Evolutionary conservation across 139 green algal species (phyloP), one percentile per base, ranked within the genome.

Genomic region (Pedinophyceae sp.): DNA sequence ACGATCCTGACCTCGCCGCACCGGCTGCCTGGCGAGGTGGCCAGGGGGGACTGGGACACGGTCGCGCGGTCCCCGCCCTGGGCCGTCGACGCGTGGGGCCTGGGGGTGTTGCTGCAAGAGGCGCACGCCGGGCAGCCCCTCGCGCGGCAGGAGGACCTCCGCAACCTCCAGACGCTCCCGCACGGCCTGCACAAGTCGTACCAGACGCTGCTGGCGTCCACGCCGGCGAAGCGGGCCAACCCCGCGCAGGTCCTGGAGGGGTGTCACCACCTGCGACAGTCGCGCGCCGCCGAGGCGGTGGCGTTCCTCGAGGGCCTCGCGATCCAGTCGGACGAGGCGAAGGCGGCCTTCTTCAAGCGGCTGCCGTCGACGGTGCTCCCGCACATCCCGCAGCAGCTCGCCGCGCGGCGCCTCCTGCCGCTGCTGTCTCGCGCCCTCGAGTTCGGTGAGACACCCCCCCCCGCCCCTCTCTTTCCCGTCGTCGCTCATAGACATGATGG

Each of bases 71-170:
- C 58, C 1, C 92, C 92, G 0, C 68, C 85, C n/a, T 95, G 81
- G 75, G 85, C 82, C 15, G 84, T 98, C 34, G 92, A 99, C 61
- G 73, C 83, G 16, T 99, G 92, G 91, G 91, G 91, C 0, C 76
- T 98, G 46, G 91, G 91, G 48, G 97, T 89, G 67, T 71, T 96
- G 43, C 93, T 95, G 39, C 84, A 93, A 64, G 84, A 88, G 70
- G 61, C 82, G 23, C 89, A 76, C 70, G 69, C 61, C 24, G 66
- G 63, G 3, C 27, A 38, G 22, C 40, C 57, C n/a, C 68, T 95
- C 50, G 24, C 22, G 0, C 52, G 58, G 23, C 76, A 68, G 3
- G 85, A 94, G 59, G 69, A 91, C 48, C 69, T 95, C 26, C 67
- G 87, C n/a, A 67, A 71, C 54, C 90, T 72, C 0, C 60, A 78